Base-by-base conservation (phyloP, 2,329 filamentous ascomycete species). In the Colletotrichum ledebouriae region DNA sequence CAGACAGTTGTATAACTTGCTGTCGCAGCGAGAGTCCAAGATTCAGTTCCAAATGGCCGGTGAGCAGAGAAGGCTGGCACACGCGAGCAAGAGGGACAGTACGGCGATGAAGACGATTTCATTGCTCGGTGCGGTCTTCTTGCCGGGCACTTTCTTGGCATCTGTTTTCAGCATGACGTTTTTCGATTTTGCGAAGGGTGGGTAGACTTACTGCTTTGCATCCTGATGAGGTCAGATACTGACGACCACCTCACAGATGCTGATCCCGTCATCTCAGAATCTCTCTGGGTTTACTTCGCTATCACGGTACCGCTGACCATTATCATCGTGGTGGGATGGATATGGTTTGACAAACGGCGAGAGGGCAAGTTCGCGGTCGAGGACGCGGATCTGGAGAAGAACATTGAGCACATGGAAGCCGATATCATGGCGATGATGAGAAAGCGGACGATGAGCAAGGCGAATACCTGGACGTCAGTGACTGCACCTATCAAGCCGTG, bases 161-260 rank as follows among this genome's bases (percentile, higher is more conserved):
- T 90, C 88, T 0, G 80, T 90, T 25, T 90, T 90, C 72, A 86
- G 84, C 79, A 90, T 90, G 87, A 87, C 87, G 0, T 90, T 90
- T 75, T 90, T 90, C 79, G 84, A 90, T 77, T 90, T 89, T 72
- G 84, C 84, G 71, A 77, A 80, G 44, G 78, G 83, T 82, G 75
- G 70, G 77, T 74, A 12, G 7, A 22, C 37, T 47, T 20, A 57
- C 10, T 61, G 53, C 20, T 12, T 6, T 39, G 37, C 3, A 39
- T 39, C 37, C 11, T 39, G 37, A 12, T 13, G 11, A 20, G 11
- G 13, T 13, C 7, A 3, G 17, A 29, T 61, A 34, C 59, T 61
- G 9, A 61, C 39, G 15, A 11, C 49, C 39, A 59, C 69, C 10
- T 39, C 11, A 39, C 25, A 74, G 79, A 76, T 58, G 75, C 78